These are phyloP conservation scores for Uronychia setigera DNA, from an alignment of 73 alveolate species.

Conservation along the genomic window DNA sequence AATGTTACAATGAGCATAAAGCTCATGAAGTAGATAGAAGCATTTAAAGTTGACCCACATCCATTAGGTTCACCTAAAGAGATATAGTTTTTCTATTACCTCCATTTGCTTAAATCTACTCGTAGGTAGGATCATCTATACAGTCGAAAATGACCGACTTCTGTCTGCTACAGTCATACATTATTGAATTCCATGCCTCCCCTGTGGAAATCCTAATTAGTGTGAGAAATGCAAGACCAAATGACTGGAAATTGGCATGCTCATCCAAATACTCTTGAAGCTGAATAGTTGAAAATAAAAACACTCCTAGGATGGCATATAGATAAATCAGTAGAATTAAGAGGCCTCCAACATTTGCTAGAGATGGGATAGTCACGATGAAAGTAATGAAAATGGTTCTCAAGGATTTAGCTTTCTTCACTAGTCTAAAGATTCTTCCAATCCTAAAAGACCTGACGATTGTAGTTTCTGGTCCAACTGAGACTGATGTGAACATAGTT, in stretches of 20 bases:
- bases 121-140: conserved; percentile 20
- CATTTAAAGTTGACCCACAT: conserved; percentile 29
- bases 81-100: neutral
- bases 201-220: conserved; percentile 79
- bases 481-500: conserved; percentile 4
- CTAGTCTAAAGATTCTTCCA: conserved; percentile 33
- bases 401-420: conserved; percentile 16
- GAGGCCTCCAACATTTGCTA: conserved; percentile 69
- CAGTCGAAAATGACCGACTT: conserved; percentile 20
- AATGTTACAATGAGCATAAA: conserved; percentile 29
- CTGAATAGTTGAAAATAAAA: conserved; percentile 34
- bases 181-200: conserved; percentile 85
- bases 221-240: conserved; percentile 59
- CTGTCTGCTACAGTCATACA: conserved; percentile 71
- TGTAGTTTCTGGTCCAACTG: conserved; percentile 18
- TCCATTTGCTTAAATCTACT: conserved; percentile 6
- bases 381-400: conserved; percentile 22
- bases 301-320: conserved; percentile 51
- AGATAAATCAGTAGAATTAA: conserved; percentile 56
- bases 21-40: conserved; percentile 25
- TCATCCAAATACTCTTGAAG: conserved; percentile 34
- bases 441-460: conserved; percentile 41
- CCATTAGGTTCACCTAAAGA: conserved; percentile 7
- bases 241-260: conserved; percentile 52
- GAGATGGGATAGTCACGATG: conserved; percentile 57